A percentile compares a stretch with the other conserved stretches of the same genome.
These are phyloP conservation scores for Pezicula neosporulosa DNA, from an alignment of 2,329 filamentous ascomycete genomes.

Conservation along the genomic window DNA sequence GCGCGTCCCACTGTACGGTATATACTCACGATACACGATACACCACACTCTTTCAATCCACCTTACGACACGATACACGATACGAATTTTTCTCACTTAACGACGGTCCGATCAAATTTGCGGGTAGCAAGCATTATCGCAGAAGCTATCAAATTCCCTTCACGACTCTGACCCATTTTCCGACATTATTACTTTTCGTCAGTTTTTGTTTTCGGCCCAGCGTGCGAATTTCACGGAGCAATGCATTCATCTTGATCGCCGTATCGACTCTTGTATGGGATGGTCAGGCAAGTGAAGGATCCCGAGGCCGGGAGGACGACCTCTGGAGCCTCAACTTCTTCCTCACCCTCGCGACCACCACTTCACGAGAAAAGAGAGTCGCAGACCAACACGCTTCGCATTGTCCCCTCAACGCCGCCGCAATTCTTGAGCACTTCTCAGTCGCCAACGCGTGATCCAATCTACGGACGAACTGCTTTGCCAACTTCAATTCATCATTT, in stretches of 20 bases:
- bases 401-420: conserved; percentile 5
- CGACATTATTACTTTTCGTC: not conserved
- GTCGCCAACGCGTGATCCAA: not conserved
- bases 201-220: not conserved
- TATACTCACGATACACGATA: not conserved
- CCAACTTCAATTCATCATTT: conserved; percentile 7
- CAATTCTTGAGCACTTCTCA: not conserved
- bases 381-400: conserved; percentile 2
- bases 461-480: conserved; percentile 9
- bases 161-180: not conserved
- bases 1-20: not conserved
- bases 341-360: not conserved
- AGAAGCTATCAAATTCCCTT: not conserved
- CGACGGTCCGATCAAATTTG: not conserved
- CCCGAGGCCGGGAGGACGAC: not conserved
- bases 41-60: not conserved
- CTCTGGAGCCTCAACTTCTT: not conserved
- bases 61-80: not conserved
- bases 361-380: conserved; percentile 1
- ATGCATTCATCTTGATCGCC: not conserved
- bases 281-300: not conserved
- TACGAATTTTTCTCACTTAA: not conserved
- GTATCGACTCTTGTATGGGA: not conserved
- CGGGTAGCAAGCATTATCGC: not conserved
- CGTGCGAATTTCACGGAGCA: not conserved